Evolutionary conservation across 2,329 filamentous ascomycete genomes (phyloP).

Genomic region (Emericellopsis atlantica): DNA sequence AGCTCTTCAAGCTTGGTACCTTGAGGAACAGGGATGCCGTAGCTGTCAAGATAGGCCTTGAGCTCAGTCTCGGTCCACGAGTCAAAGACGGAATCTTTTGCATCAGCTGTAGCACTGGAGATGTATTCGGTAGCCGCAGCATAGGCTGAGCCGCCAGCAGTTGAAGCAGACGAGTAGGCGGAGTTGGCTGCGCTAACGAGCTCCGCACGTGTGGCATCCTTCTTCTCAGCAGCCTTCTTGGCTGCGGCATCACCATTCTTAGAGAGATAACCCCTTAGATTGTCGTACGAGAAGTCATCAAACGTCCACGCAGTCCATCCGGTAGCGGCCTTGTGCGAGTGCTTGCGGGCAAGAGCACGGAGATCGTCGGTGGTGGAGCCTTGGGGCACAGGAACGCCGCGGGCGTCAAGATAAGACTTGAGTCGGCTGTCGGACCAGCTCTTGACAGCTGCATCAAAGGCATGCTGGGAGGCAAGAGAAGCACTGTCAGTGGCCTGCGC

Average conservation of each 20-base stretch:
- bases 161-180: conserved; percentile 46
- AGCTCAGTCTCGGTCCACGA: conserved; percentile 63
- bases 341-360: conserved; percentile 59
- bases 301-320: conserved; percentile 67
- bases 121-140: conserved; percentile 63
- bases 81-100: conserved; percentile 56
- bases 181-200: conserved; percentile 53
- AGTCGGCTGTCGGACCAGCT: conserved; percentile 66
- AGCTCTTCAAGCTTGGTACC: conserved; percentile 58
- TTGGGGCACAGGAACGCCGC: conserved; percentile 64
- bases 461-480: conserved; percentile 47
- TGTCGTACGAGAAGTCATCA: conserved; percentile 62
- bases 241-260: conserved; percentile 40
- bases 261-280: conserved; percentile 47
- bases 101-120: conserved; percentile 48
- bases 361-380: conserved; percentile 60
- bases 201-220: conserved; percentile 58
- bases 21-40: conserved; percentile 56
- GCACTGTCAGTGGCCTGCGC: conserved; percentile 63
- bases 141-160: conserved; percentile 41
- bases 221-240: conserved; percentile 47
- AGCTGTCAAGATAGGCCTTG: conserved; percentile 69
- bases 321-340: conserved; percentile 56
- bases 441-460: conserved; percentile 49
- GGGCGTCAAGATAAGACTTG: conserved; percentile 67